A percentile compares a stretch with the other conserved stretches of the same genome.
phyloP scores from a whole-genome alignment of 2,329 filamentous ascomycete genomes.

The Hypoxylon sp. region DNA sequence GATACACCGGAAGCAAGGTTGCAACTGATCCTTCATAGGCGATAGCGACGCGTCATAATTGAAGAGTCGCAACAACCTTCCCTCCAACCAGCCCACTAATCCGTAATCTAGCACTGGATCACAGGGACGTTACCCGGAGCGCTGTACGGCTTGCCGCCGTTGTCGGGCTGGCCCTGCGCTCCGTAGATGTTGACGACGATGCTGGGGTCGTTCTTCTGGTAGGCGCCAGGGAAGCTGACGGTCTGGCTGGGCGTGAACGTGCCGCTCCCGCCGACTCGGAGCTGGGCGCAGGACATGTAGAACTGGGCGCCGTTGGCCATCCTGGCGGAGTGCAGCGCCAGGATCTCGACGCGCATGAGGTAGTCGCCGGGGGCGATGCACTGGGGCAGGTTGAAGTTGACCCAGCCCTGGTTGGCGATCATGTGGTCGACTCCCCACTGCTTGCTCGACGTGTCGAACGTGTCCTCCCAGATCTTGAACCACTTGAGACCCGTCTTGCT shows the following conservation, averaged over 20 bases:
- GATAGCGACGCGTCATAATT: conserved; percentile 2
- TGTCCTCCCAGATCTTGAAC: conserved; percentile 69
- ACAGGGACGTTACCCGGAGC: conserved; percentile 54
- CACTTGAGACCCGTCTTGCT: conserved; percentile 58
- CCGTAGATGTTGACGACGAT: conserved; percentile 64
- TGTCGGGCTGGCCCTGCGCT: conserved; percentile 56
- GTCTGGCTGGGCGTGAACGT: conserved; percentile 53
- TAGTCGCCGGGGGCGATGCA: conserved; percentile 67
- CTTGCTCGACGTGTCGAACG: conserved; percentile 57
- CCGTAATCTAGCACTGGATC: conserved; percentile 46
- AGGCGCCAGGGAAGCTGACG: conserved; percentile 61
- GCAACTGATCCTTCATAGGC: background rate
- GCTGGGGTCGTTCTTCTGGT: conserved; percentile 58
- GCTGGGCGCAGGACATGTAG: conserved; percentile 60
- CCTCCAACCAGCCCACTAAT: background rate
- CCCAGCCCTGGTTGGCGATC: conserved; percentile 59
- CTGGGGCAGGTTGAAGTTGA: conserved; percentile 62
- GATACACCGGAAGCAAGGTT: conserved; percentile 13
- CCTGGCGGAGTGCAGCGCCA: conserved; percentile 65
- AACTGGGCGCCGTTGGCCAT: conserved; percentile 56
- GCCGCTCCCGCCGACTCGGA: conserved; percentile 56
- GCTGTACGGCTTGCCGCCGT: conserved; percentile 56
- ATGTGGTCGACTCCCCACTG: conserved; percentile 64
- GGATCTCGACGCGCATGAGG: conserved; percentile 66
- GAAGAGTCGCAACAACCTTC: background rate